Percentiles rank a stretch among this genome's conserved stretches.
Evolutionary conservation across 1,284 basidiomycete genomes (phyloP).

Genomic region (Termitomyces sp.): DNA sequence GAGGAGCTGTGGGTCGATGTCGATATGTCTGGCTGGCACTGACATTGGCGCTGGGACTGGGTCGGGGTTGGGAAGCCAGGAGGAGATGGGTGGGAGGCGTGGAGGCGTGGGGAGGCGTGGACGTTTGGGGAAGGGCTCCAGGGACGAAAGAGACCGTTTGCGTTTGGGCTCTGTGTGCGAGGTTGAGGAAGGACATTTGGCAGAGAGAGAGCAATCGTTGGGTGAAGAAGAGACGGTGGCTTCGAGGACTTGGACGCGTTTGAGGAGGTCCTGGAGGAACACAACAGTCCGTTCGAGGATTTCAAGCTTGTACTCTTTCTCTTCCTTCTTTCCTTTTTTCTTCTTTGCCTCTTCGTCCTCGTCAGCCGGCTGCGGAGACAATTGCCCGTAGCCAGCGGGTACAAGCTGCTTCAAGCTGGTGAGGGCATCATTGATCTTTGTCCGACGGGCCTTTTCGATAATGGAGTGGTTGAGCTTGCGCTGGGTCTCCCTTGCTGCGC

Average conservation of each 20-base stretch:
- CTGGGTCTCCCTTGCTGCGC: conserved; percentile 68
- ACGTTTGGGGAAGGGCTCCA: background rate
- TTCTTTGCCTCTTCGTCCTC: conserved; percentile 29
- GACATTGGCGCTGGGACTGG: conserved; percentile 7
- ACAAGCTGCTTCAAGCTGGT: conserved; percentile 62
- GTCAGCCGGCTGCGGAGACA: conserved; percentile 10
- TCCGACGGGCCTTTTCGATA: conserved; percentile 77
- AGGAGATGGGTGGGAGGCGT: conserved; percentile 39
- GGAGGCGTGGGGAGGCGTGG: conserved; percentile 1
- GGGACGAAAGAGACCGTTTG: background rate
- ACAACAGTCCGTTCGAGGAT: conserved; percentile 69
- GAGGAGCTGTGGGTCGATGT: conserved; percentile 27
- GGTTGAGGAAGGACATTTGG: conserved; percentile 13
- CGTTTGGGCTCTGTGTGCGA: background rate
- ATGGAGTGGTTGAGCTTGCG: conserved; percentile 80
- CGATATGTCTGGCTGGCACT: conserved; percentile 7
- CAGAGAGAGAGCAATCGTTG: conserved; percentile 2
- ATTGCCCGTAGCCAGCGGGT: conserved; percentile 43
- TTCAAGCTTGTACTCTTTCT: conserved; percentile 79
- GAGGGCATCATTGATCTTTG: conserved; percentile 80
- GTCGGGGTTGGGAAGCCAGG: conserved; percentile 29
- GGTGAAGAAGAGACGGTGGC: background rate
- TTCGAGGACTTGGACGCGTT: conserved; percentile 38
- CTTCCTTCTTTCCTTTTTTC: conserved; percentile 36
- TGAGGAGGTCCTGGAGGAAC: conserved; percentile 61